Evolutionary conservation across 2,329 filamentous ascomycete species (phyloP), one percentile per base, ranked within the genome.

Genomic region (Penicillium sclerotigenum): DNA sequence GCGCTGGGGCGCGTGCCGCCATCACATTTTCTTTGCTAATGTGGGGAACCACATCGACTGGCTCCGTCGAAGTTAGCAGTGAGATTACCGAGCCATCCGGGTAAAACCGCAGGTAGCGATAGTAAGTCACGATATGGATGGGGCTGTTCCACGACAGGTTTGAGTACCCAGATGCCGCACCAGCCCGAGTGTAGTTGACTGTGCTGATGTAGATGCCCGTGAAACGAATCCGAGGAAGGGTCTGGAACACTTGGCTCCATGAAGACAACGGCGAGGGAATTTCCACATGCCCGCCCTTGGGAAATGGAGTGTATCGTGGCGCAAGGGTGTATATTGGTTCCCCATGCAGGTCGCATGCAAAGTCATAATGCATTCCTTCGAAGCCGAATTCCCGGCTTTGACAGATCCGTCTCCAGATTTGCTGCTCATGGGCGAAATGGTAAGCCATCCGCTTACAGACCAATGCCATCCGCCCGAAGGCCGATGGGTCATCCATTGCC

Each of bases 141-240:
- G 92, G 92, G 24, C 83, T 87, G 66, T 79, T 80, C 90, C 92
- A 96, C 1, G 89, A 87, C 18, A 88, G 77, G 52, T 86, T 86
- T 61, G 86, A 87, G 58, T 72, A 71, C 20, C 83, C 81, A 3
- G 85, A 87, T 11, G 87, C 81, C 57, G 88, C 88, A 31, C 94
- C 94, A 0, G 90, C 79, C 24, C 94, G 89, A 47, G 90, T 86
- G 75, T 99, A 99, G 77, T 97, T 97, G 57, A 96, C 91, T 0
- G 93, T 97, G 73, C 87, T 90, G 73, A 99, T 97, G 77, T 99
- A 99, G 75, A 91, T 89, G 26, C 94, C 94, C 67, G 94, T 94
- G 80, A 96, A 99, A 56, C 94, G 90, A 58, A 97, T 82, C 41
- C 94, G 87, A 2, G 94, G 93, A 14, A 91, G 88, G 5, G 80